Conservation (phyloP, 352 stramenopile genomes). For the Pythium dissotocum region DNA sequence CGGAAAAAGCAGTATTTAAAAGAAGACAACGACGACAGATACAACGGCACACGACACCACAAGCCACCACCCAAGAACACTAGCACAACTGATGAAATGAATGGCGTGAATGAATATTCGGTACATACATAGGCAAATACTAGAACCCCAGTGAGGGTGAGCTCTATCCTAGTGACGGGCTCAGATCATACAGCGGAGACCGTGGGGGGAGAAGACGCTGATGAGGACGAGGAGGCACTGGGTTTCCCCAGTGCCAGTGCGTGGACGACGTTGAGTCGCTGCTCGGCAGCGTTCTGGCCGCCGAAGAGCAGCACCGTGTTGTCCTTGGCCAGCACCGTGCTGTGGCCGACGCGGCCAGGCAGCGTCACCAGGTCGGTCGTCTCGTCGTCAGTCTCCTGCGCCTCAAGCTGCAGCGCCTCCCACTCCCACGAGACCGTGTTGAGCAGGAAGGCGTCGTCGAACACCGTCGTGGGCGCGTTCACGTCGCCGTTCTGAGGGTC, state of each 20-base stretch:
- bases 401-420: slow-evolving; percentile 55
- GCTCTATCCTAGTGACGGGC: background rate
- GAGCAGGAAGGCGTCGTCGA: slow-evolving; percentile 89
- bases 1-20: background rate
- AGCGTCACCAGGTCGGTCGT: background rate
- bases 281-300: slow-evolving; percentile 77
- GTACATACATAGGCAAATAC: background rate
- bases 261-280: slow-evolving; percentile 84
- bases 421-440: slow-evolving; percentile 92
- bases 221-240: background rate
- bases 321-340: slow-evolving; percentile 62
- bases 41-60: background rate
- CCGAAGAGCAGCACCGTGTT: slow-evolving; percentile 86
- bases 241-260: slow-evolving; percentile 39
- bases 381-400: slow-evolving; percentile 10
- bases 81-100: background rate
- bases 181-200: background rate
- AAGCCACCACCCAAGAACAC: background rate
- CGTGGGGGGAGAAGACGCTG: background rate
- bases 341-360: slow-evolving; percentile 84
- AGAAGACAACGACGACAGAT: background rate
- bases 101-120: background rate
- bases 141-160: background rate
- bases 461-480: slow-evolving; percentile 54
- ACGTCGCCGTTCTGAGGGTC: slow-evolving; percentile 79